A percentile compares a stretch with the other conserved stretches of the same genome.
These are phyloP conservation scores for Corymbia maculata DNA, from an alignment of 345 rosid species.

Conservation along the genomic window DNA sequence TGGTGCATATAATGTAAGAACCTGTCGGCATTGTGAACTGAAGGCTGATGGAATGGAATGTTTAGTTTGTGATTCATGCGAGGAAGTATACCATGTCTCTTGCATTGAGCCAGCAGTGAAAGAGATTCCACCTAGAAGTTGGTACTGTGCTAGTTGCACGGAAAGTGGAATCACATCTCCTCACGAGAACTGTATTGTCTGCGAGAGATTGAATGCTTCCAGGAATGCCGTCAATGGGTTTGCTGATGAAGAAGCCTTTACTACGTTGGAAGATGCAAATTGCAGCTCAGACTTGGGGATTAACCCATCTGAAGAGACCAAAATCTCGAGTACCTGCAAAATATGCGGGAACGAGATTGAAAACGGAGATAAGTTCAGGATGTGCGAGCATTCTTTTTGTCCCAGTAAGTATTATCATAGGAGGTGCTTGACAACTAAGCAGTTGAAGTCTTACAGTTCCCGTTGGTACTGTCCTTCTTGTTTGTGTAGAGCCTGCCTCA, in stretches of 20 bases:
- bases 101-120: conserved; percentile 68
- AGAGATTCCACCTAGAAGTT: conserved; percentile 48
- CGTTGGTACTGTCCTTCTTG: conserved; percentile 95
- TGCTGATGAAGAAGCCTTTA: conserved; percentile 20
- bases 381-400: conserved; percentile 60
- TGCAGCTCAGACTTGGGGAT: conserved; percentile 16
- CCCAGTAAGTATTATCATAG: conserved; percentile 57
- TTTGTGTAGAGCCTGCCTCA: conserved; percentile 65
- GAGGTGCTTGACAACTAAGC: conserved; percentile 68
- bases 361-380: conserved; percentile 33
- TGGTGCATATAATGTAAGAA: conserved; percentile 20
- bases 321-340: conserved; percentile 27
- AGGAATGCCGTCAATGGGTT: conserved; percentile 11
- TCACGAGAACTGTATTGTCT: conserved; percentile 69
- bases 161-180: conserved; percentile 47
- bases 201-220: conserved; percentile 51
- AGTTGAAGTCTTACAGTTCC: conserved; percentile 45
- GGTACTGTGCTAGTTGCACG: conserved; percentile 74
- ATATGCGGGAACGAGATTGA: conserved; percentile 40
- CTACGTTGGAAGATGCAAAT: conserved; percentile 33
- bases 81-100: conserved; percentile 70
- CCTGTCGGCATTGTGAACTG: conserved; percentile 55
- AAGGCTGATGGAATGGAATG: conserved; percentile 54
- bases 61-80: conserved; percentile 87
- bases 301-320: conserved; percentile 7